phyloP scores from a whole-genome alignment of 768 basidiomycete genomes.

The Neoboletus brunneissimus region DNA sequence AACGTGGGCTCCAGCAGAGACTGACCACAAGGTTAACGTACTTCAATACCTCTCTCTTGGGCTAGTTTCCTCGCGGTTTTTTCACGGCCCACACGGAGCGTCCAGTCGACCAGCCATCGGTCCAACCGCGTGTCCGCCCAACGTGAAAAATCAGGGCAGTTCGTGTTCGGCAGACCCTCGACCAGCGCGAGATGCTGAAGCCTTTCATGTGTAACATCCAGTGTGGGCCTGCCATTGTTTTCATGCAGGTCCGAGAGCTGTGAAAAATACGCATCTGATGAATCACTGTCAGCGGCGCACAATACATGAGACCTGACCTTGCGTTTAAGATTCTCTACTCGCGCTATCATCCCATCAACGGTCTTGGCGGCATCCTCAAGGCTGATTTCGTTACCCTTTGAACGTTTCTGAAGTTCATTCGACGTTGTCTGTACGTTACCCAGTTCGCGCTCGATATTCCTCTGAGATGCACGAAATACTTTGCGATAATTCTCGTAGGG shows the following conservation, averaged over 20 bases:
- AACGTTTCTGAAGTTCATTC: conserved; percentile 56
- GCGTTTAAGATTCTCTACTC: conserved; percentile 77
- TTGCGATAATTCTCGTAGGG: conserved; percentile 89
- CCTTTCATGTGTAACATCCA: conserved; percentile 72
- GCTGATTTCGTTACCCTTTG: conserved; percentile 36
- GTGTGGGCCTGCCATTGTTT: conserved; percentile 51
- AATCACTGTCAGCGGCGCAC: conserved; percentile 8
- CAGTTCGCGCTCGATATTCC: conserved; percentile 78
- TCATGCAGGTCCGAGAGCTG: conserved; percentile 52
- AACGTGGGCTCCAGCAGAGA: conserved; percentile 16
- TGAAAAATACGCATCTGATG: conserved; percentile 13
- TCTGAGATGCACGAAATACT: conserved; percentile 80
- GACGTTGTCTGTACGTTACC: conserved; percentile 54
- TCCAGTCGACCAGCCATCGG: conserved; percentile 93
- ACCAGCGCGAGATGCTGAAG: conserved; percentile 66
- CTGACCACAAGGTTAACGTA: conserved; percentile 36
- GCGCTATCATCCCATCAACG: conserved; percentile 73
- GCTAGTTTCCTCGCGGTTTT: conserved; percentile 76
- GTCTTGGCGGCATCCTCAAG: conserved; percentile 54
- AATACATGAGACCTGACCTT: conserved; percentile 56
- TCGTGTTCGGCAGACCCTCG: conserved; percentile 53
- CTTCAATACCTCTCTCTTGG: conserved; percentile 75
- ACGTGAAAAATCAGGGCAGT: conserved; percentile 56
- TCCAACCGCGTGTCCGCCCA: conserved; percentile 83
- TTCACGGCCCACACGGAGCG: conserved; percentile 74